Base-by-base conservation (phyloP, 1,284 basidiomycete species). In the Pseudozyma flocculosa region DNA sequence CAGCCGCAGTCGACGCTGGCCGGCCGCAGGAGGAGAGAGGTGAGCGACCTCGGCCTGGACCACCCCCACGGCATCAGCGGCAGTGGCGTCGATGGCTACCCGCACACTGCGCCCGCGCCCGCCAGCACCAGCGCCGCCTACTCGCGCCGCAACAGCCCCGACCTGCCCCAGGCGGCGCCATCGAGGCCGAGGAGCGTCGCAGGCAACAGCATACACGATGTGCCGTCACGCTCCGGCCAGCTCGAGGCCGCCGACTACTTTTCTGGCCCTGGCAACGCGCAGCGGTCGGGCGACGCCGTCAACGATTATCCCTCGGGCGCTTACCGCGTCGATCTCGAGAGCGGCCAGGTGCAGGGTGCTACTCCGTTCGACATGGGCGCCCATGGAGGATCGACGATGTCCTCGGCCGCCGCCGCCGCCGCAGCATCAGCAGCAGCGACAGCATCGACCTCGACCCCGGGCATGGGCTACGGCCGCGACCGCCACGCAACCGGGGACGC, bases 131-230 rank as follows among this genome's bases (percentile, higher is more conserved):
- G 36, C 58, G n/a, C 62, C 66, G 40, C 61, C 43, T 68, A 63
- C 45, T 61, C 62, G 18, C 55, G 61, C 2, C 55, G 63, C 46
- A 59, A 65, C 43, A 65, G 62, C 29, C 62, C 62, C 32, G 56
- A 65, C 14, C 34, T 54, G 15, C 49, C 50, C 17, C 48, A 54
- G 19, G 48, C 56, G 8, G 52, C 51, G 10, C 50, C 61, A 1
- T 59, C 64, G 37, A 55, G 56, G 14, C 53, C 55, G 21, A 52
- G 53, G 23, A 62, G 48, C 29, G 56, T 51, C 36, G 51, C 47
- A 24, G 43, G 47, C 36, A 43, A 34, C 19, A 38, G 34, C 26
- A 11, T 29, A 21, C 29, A 29, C 4, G 39, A 22, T 19, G 43
- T 40, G 14, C 38, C 1, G 30, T 30, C 40, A 11, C 18, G 26